Percentiles rank a stretch among this genome's conserved stretches.
These are phyloP conservation scores for Candida rishiriensis DNA, from an alignment of 805 yeast species.

Conservation along the genomic window DNA sequence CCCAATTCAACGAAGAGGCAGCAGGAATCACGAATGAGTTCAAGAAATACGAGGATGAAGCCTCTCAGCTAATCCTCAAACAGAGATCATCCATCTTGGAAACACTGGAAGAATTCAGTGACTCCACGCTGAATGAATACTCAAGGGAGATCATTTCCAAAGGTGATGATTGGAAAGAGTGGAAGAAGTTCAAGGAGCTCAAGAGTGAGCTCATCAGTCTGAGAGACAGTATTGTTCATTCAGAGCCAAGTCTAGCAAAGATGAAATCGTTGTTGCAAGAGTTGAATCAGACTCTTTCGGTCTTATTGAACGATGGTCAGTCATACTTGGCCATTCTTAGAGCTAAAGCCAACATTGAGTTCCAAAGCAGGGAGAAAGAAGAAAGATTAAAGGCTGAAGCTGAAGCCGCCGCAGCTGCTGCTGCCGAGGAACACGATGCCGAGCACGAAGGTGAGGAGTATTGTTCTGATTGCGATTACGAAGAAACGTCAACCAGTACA, in stretches of 20 bases:
- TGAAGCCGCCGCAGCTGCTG: slow-evolving; percentile 4
- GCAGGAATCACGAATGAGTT: slow-evolving; percentile 31
- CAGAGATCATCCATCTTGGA: slow-evolving; percentile 49
- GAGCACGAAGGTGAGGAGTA: slow-evolving; percentile 10
- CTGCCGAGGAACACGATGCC: slow-evolving; percentile 1
- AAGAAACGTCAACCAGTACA: slow-evolving; percentile 9
- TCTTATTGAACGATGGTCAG: slow-evolving; percentile 55
- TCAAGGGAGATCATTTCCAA: slow-evolving; percentile 50
- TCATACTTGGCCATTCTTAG: slow-evolving; percentile 54
- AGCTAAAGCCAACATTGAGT: slow-evolving; percentile 53
- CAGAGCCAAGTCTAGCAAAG: slow-evolving; percentile 27
- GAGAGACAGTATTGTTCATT: slow-evolving; percentile 46
- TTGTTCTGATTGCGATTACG: slow-evolving; percentile 3
- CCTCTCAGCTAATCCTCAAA: slow-evolving; percentile 28
- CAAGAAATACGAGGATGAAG: slow-evolving; percentile 25
- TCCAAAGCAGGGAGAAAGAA: slow-evolving; percentile 48
- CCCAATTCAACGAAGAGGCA: slow-evolving; percentile 27
- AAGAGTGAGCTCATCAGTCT: slow-evolving; percentile 51
- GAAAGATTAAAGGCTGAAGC: slow-evolving; percentile 27
- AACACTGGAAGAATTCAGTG: slow-evolving; percentile 70
- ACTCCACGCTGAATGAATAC: slow-evolving; percentile 60
- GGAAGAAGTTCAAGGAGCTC: slow-evolving; percentile 57
- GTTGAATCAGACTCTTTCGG: slow-evolving; percentile 41
- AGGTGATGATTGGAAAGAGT: slow-evolving; percentile 45
- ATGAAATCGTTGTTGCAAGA: slow-evolving; percentile 32